A percentile compares a stretch with the other conserved stretches of the same genome.
Conservation (phyloP, 1,284 basidiomycete genomes). For the Cutaneotrichosporon sp. region DNA sequence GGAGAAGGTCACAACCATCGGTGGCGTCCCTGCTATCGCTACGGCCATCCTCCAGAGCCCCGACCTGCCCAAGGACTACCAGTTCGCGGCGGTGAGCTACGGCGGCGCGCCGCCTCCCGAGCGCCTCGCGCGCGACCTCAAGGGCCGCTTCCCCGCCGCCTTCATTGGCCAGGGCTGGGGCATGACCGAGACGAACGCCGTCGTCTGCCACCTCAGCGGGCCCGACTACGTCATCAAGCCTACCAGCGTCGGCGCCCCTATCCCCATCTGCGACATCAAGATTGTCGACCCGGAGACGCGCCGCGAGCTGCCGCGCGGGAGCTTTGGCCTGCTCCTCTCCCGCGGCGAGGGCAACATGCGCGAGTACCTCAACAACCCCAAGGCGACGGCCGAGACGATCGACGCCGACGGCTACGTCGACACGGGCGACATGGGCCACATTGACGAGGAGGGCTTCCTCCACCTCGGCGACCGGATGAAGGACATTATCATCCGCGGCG, state of each 20-base stretch:
- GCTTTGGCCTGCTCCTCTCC: conserved; percentile 37
- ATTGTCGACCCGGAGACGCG: conserved; percentile 42
- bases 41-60: conserved; percentile 39
- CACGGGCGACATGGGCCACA: conserved; percentile 42
- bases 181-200: conserved; percentile 48
- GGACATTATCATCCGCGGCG: conserved; percentile 51
- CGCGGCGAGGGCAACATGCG: conserved; percentile 48
- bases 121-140: conserved; percentile 38
- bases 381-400: conserved; percentile 15
- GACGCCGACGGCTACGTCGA: conserved; percentile 44
- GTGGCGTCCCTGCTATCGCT: conserved; percentile 48
- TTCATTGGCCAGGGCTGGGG: conserved; percentile 40
- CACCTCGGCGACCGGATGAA: conserved; percentile 42
- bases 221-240: conserved; percentile 37
- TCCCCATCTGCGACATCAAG: conserved; percentile 40
- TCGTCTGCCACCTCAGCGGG: conserved; percentile 40
- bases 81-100: conserved; percentile 43
- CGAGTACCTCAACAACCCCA: conserved; percentile 26
- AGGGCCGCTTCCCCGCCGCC: conserved; percentile 38
- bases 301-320: conserved; percentile 27
- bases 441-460: conserved; percentile 45
- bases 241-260: conserved; percentile 30
- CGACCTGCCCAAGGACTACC: conserved; percentile 28
- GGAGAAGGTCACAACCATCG: conserved; percentile 42
- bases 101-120: conserved; percentile 47